Conservation (phyloP, 2,329 filamentous ascomycete species). For the Colletotrichum tanaceti region DNA sequence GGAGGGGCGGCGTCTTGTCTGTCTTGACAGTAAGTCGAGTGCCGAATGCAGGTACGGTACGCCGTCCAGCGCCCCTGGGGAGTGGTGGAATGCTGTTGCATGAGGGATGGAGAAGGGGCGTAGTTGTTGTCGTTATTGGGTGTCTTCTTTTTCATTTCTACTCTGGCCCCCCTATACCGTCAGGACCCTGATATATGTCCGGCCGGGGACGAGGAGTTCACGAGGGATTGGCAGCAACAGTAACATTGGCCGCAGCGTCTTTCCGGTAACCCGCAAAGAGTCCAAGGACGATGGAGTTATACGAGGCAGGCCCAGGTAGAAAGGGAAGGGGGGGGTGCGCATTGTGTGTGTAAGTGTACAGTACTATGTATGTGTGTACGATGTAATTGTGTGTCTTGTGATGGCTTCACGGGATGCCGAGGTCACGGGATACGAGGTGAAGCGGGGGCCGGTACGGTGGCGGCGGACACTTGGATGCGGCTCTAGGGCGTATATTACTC, state of each 20-base stretch:
- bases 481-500: not conserved
- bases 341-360: not conserved
- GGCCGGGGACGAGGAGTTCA: slow-evolving; percentile 10
- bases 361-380: not conserved
- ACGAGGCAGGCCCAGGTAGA: not conserved
- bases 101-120: slow-evolving; percentile 16
- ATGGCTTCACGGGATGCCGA: slow-evolving; percentile 28
- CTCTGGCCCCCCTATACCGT: slow-evolving; percentile 2
- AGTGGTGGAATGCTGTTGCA: slow-evolving; percentile 9
- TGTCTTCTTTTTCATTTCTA: slow-evolving; percentile 1
- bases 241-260: slow-evolving; percentile 1
- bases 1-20: not conserved
- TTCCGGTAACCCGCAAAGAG: not conserved
- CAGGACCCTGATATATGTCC: slow-evolving; percentile 30
- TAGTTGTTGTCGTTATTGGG: not conserved
- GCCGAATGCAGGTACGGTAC: slow-evolving; percentile 38
- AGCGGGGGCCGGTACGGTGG: not conserved
- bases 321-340: not conserved
- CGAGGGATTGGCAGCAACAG: slow-evolving; percentile 15
- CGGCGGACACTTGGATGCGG: not conserved
- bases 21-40: slow-evolving; percentile 9
- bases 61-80: not conserved
- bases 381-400: slow-evolving; percentile 30
- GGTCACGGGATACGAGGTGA: slow-evolving; percentile 26
- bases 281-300: not conserved